Base-by-base conservation (phyloP, 2,329 filamentous ascomycete genomes). In the Fusarium stilboides region DNA sequence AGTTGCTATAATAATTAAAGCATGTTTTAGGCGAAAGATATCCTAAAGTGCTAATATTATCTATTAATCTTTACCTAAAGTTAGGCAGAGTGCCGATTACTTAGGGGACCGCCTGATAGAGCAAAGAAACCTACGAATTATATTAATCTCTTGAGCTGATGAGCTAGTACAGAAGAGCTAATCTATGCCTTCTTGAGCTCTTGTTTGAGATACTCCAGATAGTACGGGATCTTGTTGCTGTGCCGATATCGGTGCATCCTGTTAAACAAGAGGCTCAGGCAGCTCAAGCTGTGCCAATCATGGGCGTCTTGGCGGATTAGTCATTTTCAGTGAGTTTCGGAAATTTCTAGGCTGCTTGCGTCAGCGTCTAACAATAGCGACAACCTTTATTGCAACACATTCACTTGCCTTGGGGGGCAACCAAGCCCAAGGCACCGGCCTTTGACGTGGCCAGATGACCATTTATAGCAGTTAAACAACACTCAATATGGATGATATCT, bases 301-400 rank as follows among this genome's bases (percentile, higher is more conserved):
- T 24, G 31, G 8, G 26, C 46, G 20, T 15, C 22, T 7, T 34
- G n/a, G 17, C 10, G 39, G 45, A 71, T 74, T 75, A 75, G 72
- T 74, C 57, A 74, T 71, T 63, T 28, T 14, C 5, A 34, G 15
- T 33, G 39, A 50, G 46, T 47, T 33, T 24, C 14, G 61, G 72
- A 74, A 74, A 60, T 65, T 72, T 75, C 72, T 71, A 74, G 72
- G 49, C 61, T 43, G 57, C 61, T 62, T 71, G 46, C 56, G 60
- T 71, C 68, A 70, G 63, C 60, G 26, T 59, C 57, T 33, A 55
- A 24, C 49, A 42, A 46, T 44, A 8, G 34, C 40, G 49, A 57
- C 49, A 56, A 19, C 36, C 55, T 37, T 13, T 44, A 15, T 15
- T 24, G 13, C 28, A 15, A 52, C 37, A 14, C 39, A 47, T 43